Percentiles rank a stretch among this genome's conserved stretches.
These are phyloP conservation scores for Penicillium vulpinum DNA, from an alignment of 2,329 filamentous ascomycete genomes.

Conservation along the genomic window DNA sequence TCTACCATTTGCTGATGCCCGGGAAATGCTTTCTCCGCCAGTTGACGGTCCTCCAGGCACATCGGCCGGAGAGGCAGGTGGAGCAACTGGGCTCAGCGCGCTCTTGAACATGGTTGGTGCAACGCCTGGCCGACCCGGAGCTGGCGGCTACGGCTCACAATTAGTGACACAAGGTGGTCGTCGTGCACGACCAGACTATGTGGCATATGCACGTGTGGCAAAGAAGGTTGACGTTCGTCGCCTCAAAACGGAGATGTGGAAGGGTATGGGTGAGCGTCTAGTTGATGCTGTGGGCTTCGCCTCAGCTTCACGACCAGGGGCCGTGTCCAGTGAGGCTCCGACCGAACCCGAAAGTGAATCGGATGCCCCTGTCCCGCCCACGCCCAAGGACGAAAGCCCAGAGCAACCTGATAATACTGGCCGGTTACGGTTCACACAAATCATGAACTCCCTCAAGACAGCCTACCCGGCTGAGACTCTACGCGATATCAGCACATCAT, in stretches of 20 bases:
- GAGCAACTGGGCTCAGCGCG: conserved; percentile 40
- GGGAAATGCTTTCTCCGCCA: conserved; percentile 50
- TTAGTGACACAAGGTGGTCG: conserved; percentile 61
- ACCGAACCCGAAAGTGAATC: conserved; percentile 26
- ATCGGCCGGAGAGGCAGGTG: conserved; percentile 35
- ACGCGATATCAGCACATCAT: conserved; percentile 90
- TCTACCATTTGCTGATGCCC: conserved; percentile 50
- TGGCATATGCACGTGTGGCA: conserved; percentile 64
- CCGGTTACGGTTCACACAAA: conserved; percentile 77
- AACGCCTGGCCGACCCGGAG: conserved; percentile 37
- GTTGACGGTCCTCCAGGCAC: conserved; percentile 34
- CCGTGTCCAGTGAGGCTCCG: conserved; percentile 22
- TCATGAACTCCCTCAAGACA: conserved; percentile 83
- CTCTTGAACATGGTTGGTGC: conserved; percentile 43
- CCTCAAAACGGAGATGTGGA: conserved; percentile 67
- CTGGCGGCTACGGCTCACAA: conserved; percentile 61
- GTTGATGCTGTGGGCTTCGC: conserved; percentile 39
- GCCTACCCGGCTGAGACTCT: conserved; percentile 85
- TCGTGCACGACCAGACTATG: conserved; percentile 62
- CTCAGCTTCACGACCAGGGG: conserved; percentile 29
- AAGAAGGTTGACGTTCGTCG: conserved; percentile 67
- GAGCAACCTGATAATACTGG: conserved; percentile 46
- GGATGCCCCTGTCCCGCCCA: conserved; percentile 36
- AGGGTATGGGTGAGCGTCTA: conserved; percentile 55
- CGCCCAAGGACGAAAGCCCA: conserved; percentile 30